Evolutionary conservation across 1,139 yeast species (phyloP).

Genomic region (Eremothecium coryli): DNA sequence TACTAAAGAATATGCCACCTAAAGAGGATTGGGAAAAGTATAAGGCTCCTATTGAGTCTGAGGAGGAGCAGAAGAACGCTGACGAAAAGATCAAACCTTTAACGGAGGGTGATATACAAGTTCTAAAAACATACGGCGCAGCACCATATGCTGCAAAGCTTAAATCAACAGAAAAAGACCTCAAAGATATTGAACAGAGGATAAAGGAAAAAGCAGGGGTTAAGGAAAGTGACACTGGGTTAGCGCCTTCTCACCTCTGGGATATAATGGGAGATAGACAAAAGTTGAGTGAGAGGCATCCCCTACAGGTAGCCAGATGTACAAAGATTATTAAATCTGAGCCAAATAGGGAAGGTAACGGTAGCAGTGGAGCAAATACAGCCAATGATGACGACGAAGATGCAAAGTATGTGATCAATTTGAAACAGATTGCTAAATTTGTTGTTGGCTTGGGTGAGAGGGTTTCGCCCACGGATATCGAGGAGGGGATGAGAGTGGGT

Average conservation of each 20-base stretch:
- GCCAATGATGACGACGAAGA: constrained; percentile 63
- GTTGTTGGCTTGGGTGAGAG: constrained; percentile 95
- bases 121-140: constrained; percentile 89
- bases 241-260: constrained; percentile 94
- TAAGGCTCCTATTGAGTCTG: constrained; percentile 61
- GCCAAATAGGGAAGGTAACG: constrained; percentile 23
- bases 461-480: constrained; percentile 96
- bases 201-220: constrained; percentile 92
- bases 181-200: constrained; percentile 70
- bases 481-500: constrained; percentile 99
- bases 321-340: constrained; percentile 76
- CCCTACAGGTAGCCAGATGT: constrained; percentile 96
- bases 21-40: constrained; percentile 90
- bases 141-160: constrained; percentile 86
- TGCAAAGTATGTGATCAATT: constrained; percentile 87
- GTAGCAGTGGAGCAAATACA: constrained; percentile 11
- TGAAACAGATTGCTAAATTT: constrained; percentile 95
- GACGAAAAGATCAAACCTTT: constrained; percentile 78
- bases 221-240: constrained; percentile 91
- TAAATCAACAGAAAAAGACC: constrained; percentile 75
- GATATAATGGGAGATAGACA: constrained; percentile 95
- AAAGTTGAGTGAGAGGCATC: constrained; percentile 87
- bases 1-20: too few relatives aligned
- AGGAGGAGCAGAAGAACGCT: constrained; percentile 42
- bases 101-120: constrained; percentile 95